Evolutionary conservation across 257 asterid species (phyloP).

Genomic region (Solanum tacnaense): DNA sequence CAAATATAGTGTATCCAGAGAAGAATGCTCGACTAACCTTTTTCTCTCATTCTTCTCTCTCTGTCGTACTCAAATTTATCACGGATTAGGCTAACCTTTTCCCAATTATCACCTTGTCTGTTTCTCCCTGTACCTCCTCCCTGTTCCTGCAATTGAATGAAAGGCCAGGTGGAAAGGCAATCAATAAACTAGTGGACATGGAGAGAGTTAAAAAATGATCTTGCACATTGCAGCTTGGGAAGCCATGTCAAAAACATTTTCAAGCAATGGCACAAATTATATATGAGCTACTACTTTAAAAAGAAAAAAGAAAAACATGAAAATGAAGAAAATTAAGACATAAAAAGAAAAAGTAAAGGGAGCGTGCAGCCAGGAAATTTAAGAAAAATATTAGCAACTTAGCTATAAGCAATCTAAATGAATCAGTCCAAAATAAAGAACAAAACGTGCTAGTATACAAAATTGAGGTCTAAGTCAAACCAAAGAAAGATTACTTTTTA

Average conservation of each 20-base stretch:
- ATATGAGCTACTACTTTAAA: background rate
- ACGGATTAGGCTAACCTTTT: slow-evolving; percentile 63
- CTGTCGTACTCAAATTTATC: slow-evolving; percentile 91
- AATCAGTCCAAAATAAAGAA: background rate
- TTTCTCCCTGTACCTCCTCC: slow-evolving; percentile 22
- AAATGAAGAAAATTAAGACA: background rate
- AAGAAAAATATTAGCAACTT: background rate
- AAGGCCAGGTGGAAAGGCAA: background rate
- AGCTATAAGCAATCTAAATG: background rate
- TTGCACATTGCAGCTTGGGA: background rate
- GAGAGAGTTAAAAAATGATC: background rate
- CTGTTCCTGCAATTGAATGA: slow-evolving; percentile 42
- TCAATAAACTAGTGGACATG: background rate
- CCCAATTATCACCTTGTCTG: slow-evolving; percentile 42
- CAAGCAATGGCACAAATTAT: background rate
- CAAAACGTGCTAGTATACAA: background rate
- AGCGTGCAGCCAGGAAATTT: background rate
- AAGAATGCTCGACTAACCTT: slow-evolving; percentile 36
- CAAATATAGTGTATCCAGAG: background rate
- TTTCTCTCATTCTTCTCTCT: slow-evolving; percentile 83
- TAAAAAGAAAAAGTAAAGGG: background rate
- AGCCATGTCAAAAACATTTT: background rate
- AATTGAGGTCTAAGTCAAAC: background rate
- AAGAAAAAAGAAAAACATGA: background rate
- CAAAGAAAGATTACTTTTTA: background rate